phyloP scores from a whole-genome alignment of 495 filamentous ascomycete genomes.

The Talaromyces ruber region DNA sequence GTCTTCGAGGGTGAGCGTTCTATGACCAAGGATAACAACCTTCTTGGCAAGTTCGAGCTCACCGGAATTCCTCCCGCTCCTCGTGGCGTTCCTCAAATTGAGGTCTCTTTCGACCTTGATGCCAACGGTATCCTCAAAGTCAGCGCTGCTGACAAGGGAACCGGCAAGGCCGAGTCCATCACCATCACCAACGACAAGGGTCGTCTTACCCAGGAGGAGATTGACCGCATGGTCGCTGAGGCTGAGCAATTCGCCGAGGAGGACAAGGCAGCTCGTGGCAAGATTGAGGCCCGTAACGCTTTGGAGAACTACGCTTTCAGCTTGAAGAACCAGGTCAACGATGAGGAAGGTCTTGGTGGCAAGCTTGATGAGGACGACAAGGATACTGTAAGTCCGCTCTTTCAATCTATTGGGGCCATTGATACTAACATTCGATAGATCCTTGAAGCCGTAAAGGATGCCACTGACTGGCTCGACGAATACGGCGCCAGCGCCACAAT shows the following conservation, averaged over 20 bases:
- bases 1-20: constrained; percentile 95
- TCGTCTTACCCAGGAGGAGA: constrained; percentile 90
- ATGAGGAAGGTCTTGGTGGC: constrained; percentile 92
- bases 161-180: constrained; percentile 91
- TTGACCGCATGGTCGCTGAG: constrained; percentile 95
- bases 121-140: constrained; percentile 98
- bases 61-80: constrained; percentile 91
- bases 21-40: constrained; percentile 95
- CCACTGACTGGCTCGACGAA: constrained; percentile 96
- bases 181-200: constrained; percentile 99
- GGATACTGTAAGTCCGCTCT: constrained; percentile 59
- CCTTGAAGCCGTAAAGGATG: constrained; percentile 93
- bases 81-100: constrained; percentile 94
- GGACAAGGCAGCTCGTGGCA: constrained; percentile 92
- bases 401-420: background rate
- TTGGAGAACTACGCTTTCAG: constrained; percentile 96
- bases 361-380: constrained; percentile 99
- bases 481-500: constrained; percentile 75
- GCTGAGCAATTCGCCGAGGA: constrained; percentile 98
- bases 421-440: constrained; percentile 39
- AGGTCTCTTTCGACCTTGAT: constrained; percentile 95
- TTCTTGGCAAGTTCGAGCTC: constrained; percentile 96
- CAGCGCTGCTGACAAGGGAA: constrained; percentile 91
- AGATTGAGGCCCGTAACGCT: constrained; percentile 90
- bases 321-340: constrained; percentile 98